phyloP scores from a whole-genome alignment of 306 rosid genomes.

The Acacia confusa region DNA sequence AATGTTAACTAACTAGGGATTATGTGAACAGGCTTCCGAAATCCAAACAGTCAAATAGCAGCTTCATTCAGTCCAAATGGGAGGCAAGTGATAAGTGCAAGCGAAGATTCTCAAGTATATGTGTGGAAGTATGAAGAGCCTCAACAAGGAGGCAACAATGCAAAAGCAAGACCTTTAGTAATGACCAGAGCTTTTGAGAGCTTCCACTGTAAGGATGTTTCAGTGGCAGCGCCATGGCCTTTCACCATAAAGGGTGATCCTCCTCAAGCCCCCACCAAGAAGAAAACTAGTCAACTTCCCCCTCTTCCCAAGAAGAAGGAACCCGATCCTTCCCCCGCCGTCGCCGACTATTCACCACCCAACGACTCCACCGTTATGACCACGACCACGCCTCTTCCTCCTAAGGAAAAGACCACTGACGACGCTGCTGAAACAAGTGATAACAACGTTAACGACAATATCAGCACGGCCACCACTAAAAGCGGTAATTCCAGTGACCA shows the following conservation, averaged over 20 bases:
- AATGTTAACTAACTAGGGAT: too few species aligned
- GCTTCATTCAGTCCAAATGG: conserved; percentile 70
- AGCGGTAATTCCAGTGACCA: conserved; percentile 23
- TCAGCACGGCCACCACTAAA: neutral
- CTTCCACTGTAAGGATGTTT: conserved; percentile 81
- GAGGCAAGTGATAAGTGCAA: conserved; percentile 66
- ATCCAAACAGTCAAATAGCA: conserved; percentile 77
- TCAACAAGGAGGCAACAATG: conserved; percentile 6
- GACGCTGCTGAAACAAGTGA: neutral
- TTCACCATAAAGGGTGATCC: conserved; percentile 63
- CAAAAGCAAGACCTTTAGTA: conserved; percentile 38
- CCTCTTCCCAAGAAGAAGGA: conserved; percentile 73
- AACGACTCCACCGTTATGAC: neutral
- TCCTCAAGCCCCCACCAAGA: conserved; percentile 40
- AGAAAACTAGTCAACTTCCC: conserved; percentile 48
- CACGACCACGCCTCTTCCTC: conserved; percentile 49
- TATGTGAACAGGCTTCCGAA: conserved; percentile 58
- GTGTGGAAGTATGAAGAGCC: conserved; percentile 72
- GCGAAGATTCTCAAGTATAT: conserved; percentile 87
- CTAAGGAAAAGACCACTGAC: conserved; percentile 41
- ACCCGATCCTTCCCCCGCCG: conserved; percentile 38
- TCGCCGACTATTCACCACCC: neutral
- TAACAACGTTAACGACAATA: neutral
- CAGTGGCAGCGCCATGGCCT: conserved; percentile 83
- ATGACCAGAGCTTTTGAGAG: conserved; percentile 51